Evolutionary conservation across 257 asterid genomes (phyloP), one percentile per base, ranked within the genome.

Genomic region (Datura wrightii): DNA sequence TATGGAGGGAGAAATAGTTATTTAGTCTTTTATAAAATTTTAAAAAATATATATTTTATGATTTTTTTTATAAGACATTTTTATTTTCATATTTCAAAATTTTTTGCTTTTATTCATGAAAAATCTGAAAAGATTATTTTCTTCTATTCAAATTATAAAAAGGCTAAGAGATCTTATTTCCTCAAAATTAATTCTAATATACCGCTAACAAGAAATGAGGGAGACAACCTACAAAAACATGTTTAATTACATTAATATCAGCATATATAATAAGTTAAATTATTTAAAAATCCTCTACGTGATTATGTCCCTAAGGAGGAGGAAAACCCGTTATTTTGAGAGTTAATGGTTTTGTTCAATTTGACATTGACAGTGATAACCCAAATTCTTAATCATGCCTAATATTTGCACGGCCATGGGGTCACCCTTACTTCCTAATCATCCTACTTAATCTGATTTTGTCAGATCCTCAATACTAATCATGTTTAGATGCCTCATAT

Each of bases 351-450:
- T 14, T 53, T 54, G 36, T n/a, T 15, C 66, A 42, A 65, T 31
- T 81, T 42, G 59, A 46, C n/a, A 54, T 74, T 82, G 79, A 48
- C 59, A 53, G 16, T 56, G 66, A 44, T 18, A 24, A 31, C n/a
- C 70, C 46, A 52, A 14, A 39, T 24, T 52, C 56, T 65, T 52
- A 39, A 69, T 82, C 76, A 69, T 15, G 50, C 84, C 79, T 24
- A 72, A 67, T 58, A 24, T 16, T 79, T 84, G 82, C 85, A 72
- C 56, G 65, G 82, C 31, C 62, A 6, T 76, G 82, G 82, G 82
- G 62, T 13, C 82, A 50, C 59, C 82, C 82, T 76, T 74, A 48
- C 81, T 31, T 76, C 41, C 81, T 76, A 48, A 76, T 76, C 46
- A 11, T 76, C 44, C 82, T 31, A 76, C 82, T 76, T 50, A 76